phyloP scores from a whole-genome alignment of 441 rosid species.

The Gossypium laxum region DNA sequence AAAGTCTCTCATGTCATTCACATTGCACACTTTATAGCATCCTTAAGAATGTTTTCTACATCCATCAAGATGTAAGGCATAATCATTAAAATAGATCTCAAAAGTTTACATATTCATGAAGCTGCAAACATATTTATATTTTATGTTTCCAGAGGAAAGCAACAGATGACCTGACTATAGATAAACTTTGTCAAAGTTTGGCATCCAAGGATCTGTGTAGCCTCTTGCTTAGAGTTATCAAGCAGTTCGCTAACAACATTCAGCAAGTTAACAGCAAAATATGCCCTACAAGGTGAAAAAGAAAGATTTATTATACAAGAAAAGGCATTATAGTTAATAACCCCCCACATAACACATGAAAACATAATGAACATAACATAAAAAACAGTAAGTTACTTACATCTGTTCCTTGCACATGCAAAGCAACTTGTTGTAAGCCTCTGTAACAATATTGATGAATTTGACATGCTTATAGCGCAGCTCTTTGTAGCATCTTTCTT shows the following conservation, averaged over 20 bases:
- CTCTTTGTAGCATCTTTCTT: slow-evolving; percentile 87
- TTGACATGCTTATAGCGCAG: slow-evolving; percentile 60
- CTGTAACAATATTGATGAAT: slow-evolving; percentile 52
- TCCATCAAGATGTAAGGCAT: neutral
- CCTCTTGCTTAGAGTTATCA: slow-evolving; percentile 66
- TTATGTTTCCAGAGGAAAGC: neutral
- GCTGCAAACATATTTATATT: neutral
- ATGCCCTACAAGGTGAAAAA: slow-evolving; percentile 48
- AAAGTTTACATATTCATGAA: neutral
- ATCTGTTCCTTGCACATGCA: slow-evolving; percentile 75
- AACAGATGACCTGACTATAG: slow-evolving; percentile 58
- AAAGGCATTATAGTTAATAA: neutral
- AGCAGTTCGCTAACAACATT: slow-evolving; percentile 68
- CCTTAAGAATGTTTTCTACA: neutral
- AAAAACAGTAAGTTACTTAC: slow-evolving; percentile 32
- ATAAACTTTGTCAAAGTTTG: slow-evolving; percentile 78
- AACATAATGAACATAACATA: neutral
- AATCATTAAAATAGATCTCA: neutral
- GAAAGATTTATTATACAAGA: neutral
- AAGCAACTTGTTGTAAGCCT: slow-evolving; percentile 67
- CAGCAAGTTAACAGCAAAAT: slow-evolving; percentile 72
- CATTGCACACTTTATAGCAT: neutral
- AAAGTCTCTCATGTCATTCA: neutral
- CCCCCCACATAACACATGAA: neutral
- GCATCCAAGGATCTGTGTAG: slow-evolving; percentile 65